phyloP scores from a whole-genome alignment of 1,139 yeast species.

The Yamadazyma conglobata region DNA sequence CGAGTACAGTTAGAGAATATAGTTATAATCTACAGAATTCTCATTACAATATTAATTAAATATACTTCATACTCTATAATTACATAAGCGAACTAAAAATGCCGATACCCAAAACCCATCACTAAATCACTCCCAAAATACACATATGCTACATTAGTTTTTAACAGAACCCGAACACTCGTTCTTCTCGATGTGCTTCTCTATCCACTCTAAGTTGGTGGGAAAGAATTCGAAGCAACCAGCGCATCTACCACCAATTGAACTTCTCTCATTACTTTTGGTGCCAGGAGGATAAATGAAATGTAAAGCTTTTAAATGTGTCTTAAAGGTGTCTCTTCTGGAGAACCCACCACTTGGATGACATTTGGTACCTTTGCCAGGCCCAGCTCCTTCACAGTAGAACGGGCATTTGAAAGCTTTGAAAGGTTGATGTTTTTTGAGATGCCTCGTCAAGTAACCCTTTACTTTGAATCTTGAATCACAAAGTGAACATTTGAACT shows the following conservation, averaged over 20 bases:
- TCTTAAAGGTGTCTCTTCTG: slow-evolving; percentile 55
- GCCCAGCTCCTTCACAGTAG: slow-evolving; percentile 28
- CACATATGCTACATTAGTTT: slow-evolving; percentile 1
- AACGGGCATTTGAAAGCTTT: slow-evolving; percentile 58
- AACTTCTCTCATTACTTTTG: slow-evolving; percentile 41
- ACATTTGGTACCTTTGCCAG: slow-evolving; percentile 40
- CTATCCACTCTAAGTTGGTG: slow-evolving; percentile 49
- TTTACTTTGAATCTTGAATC: slow-evolving; percentile 50
- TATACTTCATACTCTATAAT: too few relatives aligned
- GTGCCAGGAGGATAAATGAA: slow-evolving; percentile 60
- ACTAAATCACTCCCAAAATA: not conserved
- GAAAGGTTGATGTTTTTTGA: slow-evolving; percentile 47
- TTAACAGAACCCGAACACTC: slow-evolving; percentile 42
- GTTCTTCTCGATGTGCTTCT: slow-evolving; percentile 45
- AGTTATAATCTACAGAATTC: too few relatives aligned
- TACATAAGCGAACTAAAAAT: too few relatives aligned
- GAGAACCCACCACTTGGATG: slow-evolving; percentile 61
- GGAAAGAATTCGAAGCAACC: slow-evolving; percentile 52
- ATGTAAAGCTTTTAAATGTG: slow-evolving; percentile 56
- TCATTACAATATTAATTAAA: too few relatives aligned
- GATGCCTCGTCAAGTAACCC: slow-evolving; percentile 54
- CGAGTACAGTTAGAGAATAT: too few relatives aligned
- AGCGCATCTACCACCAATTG: slow-evolving; percentile 51
- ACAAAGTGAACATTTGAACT: slow-evolving; percentile 40
- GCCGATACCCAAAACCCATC: slow-evolving; percentile 1